Evolutionary conservation across 2,329 filamentous ascomycete species (phyloP).

Genomic region (Fusarium metavorans): DNA sequence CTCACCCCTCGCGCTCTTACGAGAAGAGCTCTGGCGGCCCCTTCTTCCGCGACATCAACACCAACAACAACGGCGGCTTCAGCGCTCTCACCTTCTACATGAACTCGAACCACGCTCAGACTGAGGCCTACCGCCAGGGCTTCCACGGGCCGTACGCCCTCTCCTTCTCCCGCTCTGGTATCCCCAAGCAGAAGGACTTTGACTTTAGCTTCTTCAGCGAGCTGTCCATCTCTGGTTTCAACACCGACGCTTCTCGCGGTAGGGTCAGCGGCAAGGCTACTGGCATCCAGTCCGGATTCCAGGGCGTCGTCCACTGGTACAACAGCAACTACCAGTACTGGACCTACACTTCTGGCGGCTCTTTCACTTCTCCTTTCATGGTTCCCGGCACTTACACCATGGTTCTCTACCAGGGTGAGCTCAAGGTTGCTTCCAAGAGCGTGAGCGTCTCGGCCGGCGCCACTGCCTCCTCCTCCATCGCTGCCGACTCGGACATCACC

Average conservation of each 20-base stretch:
- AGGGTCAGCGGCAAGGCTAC: slow-evolving; percentile 71
- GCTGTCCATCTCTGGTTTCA: slow-evolving; percentile 69
- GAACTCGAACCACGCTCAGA: slow-evolving; percentile 74
- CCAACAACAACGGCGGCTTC: slow-evolving; percentile 70
- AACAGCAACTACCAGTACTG: slow-evolving; percentile 75
- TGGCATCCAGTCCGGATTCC: slow-evolving; percentile 64
- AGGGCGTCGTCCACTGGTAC: slow-evolving; percentile 74
- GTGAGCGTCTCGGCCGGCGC: slow-evolving; percentile 64
- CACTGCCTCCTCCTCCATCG: slow-evolving; percentile 63
- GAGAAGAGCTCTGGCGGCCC: slow-evolving; percentile 75
- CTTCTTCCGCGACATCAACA: slow-evolving; percentile 75
- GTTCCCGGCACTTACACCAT: slow-evolving; percentile 77
- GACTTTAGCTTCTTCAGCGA: slow-evolving; percentile 71
- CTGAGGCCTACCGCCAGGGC: slow-evolving; percentile 71
- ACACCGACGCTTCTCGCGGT: slow-evolving; percentile 66
- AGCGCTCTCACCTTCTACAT: slow-evolving; percentile 76
- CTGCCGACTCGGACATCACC: slow-evolving; percentile 57
- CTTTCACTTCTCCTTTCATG: slow-evolving; percentile 74
- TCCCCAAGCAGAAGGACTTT: slow-evolving; percentile 60
- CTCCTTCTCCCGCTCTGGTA: slow-evolving; percentile 68
- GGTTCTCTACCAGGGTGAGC: slow-evolving; percentile 72
- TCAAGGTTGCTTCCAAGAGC: slow-evolving; percentile 62
- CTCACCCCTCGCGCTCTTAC: slow-evolving; percentile 58
- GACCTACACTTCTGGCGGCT: slow-evolving; percentile 66
- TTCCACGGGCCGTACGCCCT: slow-evolving; percentile 75